Evolutionary conservation across 495 filamentous ascomycete species (phyloP), one percentile per base, ranked within the genome.

Genomic region (Pyrenula massariospora): DNA sequence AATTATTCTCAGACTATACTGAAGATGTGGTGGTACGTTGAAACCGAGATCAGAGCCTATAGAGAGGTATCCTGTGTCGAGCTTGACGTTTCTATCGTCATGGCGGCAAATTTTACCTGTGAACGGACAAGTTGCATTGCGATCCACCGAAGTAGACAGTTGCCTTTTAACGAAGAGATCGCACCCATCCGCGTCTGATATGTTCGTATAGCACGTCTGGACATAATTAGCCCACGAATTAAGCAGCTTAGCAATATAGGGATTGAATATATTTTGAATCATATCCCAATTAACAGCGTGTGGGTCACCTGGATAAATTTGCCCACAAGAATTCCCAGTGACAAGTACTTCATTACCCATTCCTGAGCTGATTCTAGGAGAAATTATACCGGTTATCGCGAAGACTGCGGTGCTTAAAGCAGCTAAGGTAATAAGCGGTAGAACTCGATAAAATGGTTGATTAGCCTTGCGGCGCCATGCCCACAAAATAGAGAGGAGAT

Each of bases 91-190:
- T 2, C 22, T 22, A 24, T 22, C 24, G 15, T 56, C 31, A 19
- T 15, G 56, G 19, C 24, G 31, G 20, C 58, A 61, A n/a, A 60
- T 57, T 8, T 10, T 24, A 15, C 21, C 25, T n/a, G 54, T 21
- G 42, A 65, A 65, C 2, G 62, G 62, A 54, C 62, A 65, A 25
- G 12, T 20, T 12, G 62, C 59, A 31, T 58, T n/a, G 2, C 31
- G 48, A n/a, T 52, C 22, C 3, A 62, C 42, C 23, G 24, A n/a
- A 12, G 50, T 49, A 0, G 58, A 56, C 20, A 64, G 55, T 20
- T 25, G 24, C 1, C 20, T 5, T 22, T 52, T 10, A 12, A 60
- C 53, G 52, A 56, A 60, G 23, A 3, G 19, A 24, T 3, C 50
- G 31, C 58, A 63, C 3, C 48, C 42, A 36, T 19, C 1, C 3